phyloP scores from a whole-genome alignment of 1,139 yeast species.

The Geotrichum europaeum region DNA sequence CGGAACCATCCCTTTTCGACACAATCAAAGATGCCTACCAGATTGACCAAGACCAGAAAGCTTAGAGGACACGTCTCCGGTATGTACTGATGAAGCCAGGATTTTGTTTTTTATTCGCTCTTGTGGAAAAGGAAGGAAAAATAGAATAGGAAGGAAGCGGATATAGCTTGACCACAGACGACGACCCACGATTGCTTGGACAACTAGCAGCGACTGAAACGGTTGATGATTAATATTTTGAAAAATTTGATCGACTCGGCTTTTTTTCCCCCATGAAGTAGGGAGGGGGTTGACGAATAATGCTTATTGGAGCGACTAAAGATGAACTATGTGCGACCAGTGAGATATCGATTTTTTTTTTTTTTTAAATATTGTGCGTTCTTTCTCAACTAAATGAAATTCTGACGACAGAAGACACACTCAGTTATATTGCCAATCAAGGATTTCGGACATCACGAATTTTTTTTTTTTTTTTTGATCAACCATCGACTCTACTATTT shows the following conservation, averaged over 20 bases:
- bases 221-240: no score
- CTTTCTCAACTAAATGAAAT: background rate
- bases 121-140: constrained; percentile 32
- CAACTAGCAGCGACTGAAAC: background rate
- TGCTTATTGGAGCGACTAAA: no score
- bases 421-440: background rate
- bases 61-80: constrained; percentile 99
- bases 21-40: constrained; percentile 46
- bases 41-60: constrained; percentile 99
- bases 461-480: background rate
- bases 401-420: background rate
- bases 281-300: no score
- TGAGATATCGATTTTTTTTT: no score
- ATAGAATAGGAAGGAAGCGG: constrained; percentile 1
- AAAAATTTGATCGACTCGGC: no score
- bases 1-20: constrained; percentile 14
- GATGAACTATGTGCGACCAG: no score
- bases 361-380: no score
- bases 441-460: no score
- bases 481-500: background rate
- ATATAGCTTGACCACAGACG: background rate
- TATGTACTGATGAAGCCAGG: constrained; percentile 28
- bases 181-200: background rate
- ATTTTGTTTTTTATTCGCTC: constrained; percentile 29
- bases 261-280: no score